These are phyloP conservation scores for Fusarium humuli DNA, from an alignment of 2,329 filamentous ascomycete species.

Conservation along the genomic window DNA sequence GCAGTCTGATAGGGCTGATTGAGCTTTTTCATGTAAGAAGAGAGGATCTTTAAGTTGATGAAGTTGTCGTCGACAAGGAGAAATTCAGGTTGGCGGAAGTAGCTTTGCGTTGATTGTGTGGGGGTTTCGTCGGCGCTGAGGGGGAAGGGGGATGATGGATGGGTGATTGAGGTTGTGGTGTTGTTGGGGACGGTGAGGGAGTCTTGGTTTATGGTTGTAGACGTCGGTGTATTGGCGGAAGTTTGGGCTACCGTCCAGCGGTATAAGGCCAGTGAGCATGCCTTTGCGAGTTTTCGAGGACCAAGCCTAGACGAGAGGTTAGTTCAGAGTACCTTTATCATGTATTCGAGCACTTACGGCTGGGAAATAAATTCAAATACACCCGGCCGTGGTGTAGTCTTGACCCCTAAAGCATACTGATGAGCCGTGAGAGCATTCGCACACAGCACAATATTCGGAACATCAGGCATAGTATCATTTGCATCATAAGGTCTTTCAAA, in stretches of 20 bases:
- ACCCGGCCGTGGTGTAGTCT: conserved; percentile 29
- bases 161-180: background rate
- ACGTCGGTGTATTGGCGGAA: background rate
- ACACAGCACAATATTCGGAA: conserved; percentile 51
- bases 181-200: background rate
- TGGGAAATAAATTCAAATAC: conserved; percentile 55
- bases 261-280: conserved; percentile 45
- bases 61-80: conserved; percentile 57
- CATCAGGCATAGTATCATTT: background rate
- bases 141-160: conserved; percentile 17
- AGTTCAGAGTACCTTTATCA: background rate
- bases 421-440: conserved; percentile 49
- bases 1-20: conserved; percentile 48
- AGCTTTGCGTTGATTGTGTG: background rate
- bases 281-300: conserved; percentile 53
- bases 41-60: conserved; percentile 54
- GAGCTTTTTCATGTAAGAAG: conserved; percentile 52
- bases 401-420: conserved; percentile 37
- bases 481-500: background rate
- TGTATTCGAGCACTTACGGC: conserved; percentile 46
- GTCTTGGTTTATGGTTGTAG: background rate
- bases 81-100: conserved; percentile 30
- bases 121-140: conserved; percentile 23
- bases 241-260: conserved; percentile 43
- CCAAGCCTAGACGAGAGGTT: conserved; percentile 45